Conservation (phyloP, 208 protist genomes). For the Angomonas deanei region DNA sequence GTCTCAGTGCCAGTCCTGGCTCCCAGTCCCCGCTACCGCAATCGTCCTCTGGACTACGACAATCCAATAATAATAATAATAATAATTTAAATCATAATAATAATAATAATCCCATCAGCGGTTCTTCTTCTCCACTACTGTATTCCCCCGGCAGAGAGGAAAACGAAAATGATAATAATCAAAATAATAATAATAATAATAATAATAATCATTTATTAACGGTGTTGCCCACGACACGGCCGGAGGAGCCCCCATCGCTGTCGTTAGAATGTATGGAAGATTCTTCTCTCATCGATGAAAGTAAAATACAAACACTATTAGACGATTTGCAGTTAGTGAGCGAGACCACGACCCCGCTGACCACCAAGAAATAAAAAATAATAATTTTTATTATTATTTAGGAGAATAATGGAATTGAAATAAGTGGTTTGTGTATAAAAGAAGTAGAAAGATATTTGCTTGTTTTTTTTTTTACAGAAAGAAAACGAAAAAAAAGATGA, state of each 20-base stretch:
- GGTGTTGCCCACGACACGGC: not conserved
- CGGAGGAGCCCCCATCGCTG: too few relatives aligned
- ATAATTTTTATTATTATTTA: too few relatives aligned
- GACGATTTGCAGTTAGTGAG: constrained; percentile 5
- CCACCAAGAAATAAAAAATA: too few relatives aligned
- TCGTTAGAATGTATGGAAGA: too few relatives aligned
- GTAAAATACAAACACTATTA: constrained; percentile 2
- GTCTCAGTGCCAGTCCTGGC: too few relatives aligned
- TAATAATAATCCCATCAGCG: not conserved
- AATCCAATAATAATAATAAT: not conserved
- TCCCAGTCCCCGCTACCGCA: too few relatives aligned
- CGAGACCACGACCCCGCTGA: not conserved
- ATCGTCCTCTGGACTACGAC: not conserved
- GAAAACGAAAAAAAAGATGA: too few relatives aligned
- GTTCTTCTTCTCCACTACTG: too few relatives aligned
- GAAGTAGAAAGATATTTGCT: too few relatives aligned
- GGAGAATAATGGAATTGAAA: not conserved
- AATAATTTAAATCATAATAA: not conserved
- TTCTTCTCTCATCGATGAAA: not conserved
- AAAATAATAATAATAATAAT: constrained; percentile 1
- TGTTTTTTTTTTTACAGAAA: too few relatives aligned
- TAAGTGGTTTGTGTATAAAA: not conserved
- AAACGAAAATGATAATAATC: not conserved
- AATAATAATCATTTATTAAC: not conserved
- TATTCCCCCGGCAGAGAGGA: too few relatives aligned